A percentile compares a stretch with the other conserved stretches of the same genome.
These are phyloP conservation scores for Metarhizium anisopliae DNA, from an alignment of 2,329 filamentous ascomycete species.

Conservation along the genomic window DNA sequence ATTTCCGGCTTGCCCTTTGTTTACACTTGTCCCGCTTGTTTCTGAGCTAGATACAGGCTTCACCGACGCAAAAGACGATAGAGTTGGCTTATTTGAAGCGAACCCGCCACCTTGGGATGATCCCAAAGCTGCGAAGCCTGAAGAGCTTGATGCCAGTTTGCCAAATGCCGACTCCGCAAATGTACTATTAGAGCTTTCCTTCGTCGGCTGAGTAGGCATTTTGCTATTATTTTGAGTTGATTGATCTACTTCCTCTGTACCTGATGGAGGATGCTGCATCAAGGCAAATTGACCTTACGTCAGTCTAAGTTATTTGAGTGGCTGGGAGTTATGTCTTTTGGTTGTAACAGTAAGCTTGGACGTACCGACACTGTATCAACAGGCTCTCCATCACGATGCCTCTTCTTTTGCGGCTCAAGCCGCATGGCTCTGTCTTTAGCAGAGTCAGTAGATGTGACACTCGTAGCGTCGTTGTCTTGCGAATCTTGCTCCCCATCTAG, in stretches of 20 bases:
- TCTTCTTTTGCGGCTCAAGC: slow-evolving; percentile 56
- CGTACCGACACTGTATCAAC: slow-evolving; percentile 25
- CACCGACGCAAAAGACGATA: slow-evolving; percentile 21
- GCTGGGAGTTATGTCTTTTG: not conserved
- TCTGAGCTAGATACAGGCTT: slow-evolving; percentile 9
- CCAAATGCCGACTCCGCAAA: slow-evolving; percentile 63
- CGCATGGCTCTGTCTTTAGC: slow-evolving; percentile 38
- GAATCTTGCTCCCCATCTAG: slow-evolving; percentile 40
- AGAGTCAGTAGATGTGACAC: slow-evolving; percentile 32
- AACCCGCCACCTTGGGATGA: slow-evolving; percentile 40
- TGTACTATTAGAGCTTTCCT: slow-evolving; percentile 45
- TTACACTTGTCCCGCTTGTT: not conserved
- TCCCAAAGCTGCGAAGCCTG: slow-evolving; percentile 53
- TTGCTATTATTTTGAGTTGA: not conserved
- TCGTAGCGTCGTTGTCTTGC: slow-evolving; percentile 33
- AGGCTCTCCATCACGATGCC: slow-evolving; percentile 44
- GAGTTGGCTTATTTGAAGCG: slow-evolving; percentile 29
- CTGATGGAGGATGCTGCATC: not conserved
- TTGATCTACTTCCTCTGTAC: not conserved
- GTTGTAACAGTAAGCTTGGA: not conserved
- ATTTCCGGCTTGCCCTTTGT: slow-evolving; percentile 16
- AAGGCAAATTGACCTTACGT: not conserved
- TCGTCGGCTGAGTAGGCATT: not conserved
- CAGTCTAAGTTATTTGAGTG: not conserved
- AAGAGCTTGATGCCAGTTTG: slow-evolving; percentile 53